phyloP scores from a whole-genome alignment of 495 filamentous ascomycete genomes.

The Neurospora sp. region DNA sequence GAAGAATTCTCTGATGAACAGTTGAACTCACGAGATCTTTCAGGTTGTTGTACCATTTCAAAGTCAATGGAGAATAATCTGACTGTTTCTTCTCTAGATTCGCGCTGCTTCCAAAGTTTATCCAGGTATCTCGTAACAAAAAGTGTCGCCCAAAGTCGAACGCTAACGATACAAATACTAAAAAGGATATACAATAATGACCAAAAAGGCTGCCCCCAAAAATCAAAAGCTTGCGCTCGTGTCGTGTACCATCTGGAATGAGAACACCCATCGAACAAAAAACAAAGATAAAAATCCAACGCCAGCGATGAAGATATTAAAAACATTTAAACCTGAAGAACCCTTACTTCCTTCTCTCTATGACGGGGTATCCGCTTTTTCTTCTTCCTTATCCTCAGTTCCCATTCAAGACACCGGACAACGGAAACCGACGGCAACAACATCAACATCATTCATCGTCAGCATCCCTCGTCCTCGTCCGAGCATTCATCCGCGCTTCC shows the following conservation, averaged over 20 bases:
- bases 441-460: not conserved
- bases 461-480: not conserved
- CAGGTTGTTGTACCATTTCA: not conserved
- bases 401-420: not conserved
- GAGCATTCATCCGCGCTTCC: conserved; percentile 6
- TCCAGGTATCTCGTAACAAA: not conserved
- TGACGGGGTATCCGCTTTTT: not conserved
- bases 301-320: not conserved
- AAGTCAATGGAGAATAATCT: not conserved
- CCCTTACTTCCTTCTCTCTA: not conserved
- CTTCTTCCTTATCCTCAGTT: not conserved
- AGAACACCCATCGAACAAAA: not conserved
- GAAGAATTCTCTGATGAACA: not conserved
- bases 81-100: not conserved
- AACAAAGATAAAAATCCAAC: not conserved
- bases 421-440: not conserved
- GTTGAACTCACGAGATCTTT: not conserved
- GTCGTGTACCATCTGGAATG: not conserved
- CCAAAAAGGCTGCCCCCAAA: not conserved
- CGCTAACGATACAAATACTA: not conserved
- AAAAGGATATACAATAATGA: not conserved
- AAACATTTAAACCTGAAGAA: not conserved
- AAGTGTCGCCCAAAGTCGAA: not conserved
- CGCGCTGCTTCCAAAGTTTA: not conserved
- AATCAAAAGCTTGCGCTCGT: not conserved